Base-by-base conservation (phyloP, 371 early-diverging fungal species). In the Rhizopus arrhizus region DNA sequence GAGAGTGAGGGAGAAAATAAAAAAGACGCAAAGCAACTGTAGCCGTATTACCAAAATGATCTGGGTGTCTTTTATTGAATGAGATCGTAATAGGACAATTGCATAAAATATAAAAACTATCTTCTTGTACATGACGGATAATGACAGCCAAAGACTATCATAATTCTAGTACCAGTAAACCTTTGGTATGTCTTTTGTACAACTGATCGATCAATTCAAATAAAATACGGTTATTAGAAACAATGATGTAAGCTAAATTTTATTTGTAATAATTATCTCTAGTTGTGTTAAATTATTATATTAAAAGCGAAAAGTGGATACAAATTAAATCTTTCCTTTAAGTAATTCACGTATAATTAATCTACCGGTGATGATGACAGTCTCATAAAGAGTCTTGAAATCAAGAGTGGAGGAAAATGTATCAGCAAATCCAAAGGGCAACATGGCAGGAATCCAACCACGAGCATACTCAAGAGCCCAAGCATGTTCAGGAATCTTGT, bases 391-490 rank as follows among this genome's bases (percentile, higher is more conserved):
- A 12, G 74, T 64, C 16, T 65, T 35, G 43, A 69, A 66, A 48
- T 83, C 83, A 36, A 83, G 59, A 15, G 81, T 83, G 15, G 79
- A 79, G 59, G 79, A 78, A 47, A 83, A n/a, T 4, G 68, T 70
- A 29, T 83, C 83, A 56, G 65, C 64, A 36, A 77, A 55, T 58
- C 83, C 83, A 56, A 83, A 83, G 48, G 81, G 83, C 57, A 83
- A 68, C 83, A 83, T 83, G 57, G 72, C 58, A 48, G 81, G 81
- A 50, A 83, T 75, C 81, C 77, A 76, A 16, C 83, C 83, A 46
- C 69, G 74, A 58, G 83, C 83, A 62, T 83, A 83, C 66, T 83
- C 83, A 58, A 83, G 61, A 47, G 83, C 83, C 73, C 73, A 83
- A 50, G 69, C 83, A 47, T 67, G 80, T 48, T 83, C 81, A 58